Evolutionary conservation across 2,329 filamentous ascomycete genomes (phyloP).

Genomic region (Colletotrichum simmondsii): DNA sequence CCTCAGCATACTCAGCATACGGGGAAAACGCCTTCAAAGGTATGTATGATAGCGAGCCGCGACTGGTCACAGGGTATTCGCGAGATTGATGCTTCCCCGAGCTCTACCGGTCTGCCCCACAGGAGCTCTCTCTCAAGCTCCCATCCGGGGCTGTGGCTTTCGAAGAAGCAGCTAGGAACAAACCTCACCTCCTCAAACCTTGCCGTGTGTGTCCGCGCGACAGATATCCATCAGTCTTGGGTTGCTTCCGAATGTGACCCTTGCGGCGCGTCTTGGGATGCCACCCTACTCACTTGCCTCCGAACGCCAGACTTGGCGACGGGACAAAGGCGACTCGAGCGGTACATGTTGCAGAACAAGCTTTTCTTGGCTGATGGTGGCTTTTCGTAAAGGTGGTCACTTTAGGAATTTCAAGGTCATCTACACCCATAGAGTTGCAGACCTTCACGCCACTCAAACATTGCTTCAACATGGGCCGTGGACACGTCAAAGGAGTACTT

Average conservation of each 20-base stretch:
- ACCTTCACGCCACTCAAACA: not conserved
- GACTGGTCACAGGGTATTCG: no score
- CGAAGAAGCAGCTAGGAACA: no score
- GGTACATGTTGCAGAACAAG: not conserved
- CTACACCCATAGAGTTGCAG: not conserved
- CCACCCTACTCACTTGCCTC: not conserved
- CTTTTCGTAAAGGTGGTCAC: not conserved
- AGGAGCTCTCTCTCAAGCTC: not conserved
- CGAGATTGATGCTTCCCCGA: not conserved
- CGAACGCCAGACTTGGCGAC: not conserved
- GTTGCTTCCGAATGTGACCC: constrained; percentile 25
- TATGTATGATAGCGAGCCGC: not conserved
- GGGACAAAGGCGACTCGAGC: not conserved
- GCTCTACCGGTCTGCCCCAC: not conserved
- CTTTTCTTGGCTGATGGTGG: constrained; percentile 25
- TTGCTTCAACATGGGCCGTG: not conserved
- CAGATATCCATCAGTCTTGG: not conserved
- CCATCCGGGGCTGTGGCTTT: no score
- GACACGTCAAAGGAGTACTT: not conserved
- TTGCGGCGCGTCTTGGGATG: not conserved
- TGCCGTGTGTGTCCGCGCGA: not conserved
- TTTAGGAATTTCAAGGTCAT: not conserved
- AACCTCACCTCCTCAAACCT: not conserved
- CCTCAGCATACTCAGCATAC: no score
- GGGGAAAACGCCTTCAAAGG: not conserved